These are phyloP conservation scores for Colletotrichum sp. DNA, from an alignment of 2,329 filamentous ascomycete genomes.

Conservation along the genomic window DNA sequence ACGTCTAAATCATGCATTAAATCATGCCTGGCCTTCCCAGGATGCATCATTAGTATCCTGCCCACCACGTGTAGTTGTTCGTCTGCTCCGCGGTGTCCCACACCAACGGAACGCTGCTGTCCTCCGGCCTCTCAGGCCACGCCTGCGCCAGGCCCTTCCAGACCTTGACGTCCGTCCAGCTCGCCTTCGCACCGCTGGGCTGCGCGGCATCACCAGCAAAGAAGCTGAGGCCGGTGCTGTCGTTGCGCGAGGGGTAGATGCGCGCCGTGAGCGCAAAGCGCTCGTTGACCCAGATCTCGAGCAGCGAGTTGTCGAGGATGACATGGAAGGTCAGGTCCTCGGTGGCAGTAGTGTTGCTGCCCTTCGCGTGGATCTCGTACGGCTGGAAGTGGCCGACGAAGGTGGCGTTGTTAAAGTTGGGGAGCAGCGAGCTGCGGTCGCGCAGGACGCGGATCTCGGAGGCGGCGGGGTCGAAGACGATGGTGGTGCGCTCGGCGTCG, in stretches of 20 bases:
- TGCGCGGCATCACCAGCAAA: slow-evolving; percentile 7
- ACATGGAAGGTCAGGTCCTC: slow-evolving; percentile 20
- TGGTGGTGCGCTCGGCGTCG: slow-evolving; percentile 15
- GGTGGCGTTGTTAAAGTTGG: slow-evolving; percentile 20
- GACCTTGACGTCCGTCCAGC: slow-evolving; percentile 14
- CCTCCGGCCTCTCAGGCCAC: slow-evolving; percentile 19
- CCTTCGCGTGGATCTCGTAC: background rate
- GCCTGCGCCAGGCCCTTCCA: slow-evolving; percentile 17
- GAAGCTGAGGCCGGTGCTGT: slow-evolving; percentile 21
- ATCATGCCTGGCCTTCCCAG: background rate
- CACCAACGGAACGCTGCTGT: slow-evolving; percentile 9
- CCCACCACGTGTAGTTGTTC: slow-evolving; percentile 20
- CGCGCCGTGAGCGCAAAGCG: slow-evolving; percentile 21
- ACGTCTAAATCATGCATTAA: background rate
- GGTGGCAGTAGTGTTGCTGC: background rate
- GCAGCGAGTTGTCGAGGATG: slow-evolving; percentile 16
- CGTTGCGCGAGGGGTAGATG: slow-evolving; percentile 22
- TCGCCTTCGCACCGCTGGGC: background rate
- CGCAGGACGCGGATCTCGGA: slow-evolving; percentile 15
- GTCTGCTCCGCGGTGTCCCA: slow-evolving; percentile 21
- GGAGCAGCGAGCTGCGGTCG: slow-evolving; percentile 18
- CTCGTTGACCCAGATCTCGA: slow-evolving; percentile 24
- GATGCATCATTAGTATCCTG: slow-evolving; percentile 4
- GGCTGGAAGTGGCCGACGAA: slow-evolving; percentile 20
- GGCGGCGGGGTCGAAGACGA: slow-evolving; percentile 11